Percentiles rank a stretch among this genome's conserved stretches.
Evolutionary conservation across 164 flowering plant species (phyloP).

Genomic region (Annona squamosa): DNA sequence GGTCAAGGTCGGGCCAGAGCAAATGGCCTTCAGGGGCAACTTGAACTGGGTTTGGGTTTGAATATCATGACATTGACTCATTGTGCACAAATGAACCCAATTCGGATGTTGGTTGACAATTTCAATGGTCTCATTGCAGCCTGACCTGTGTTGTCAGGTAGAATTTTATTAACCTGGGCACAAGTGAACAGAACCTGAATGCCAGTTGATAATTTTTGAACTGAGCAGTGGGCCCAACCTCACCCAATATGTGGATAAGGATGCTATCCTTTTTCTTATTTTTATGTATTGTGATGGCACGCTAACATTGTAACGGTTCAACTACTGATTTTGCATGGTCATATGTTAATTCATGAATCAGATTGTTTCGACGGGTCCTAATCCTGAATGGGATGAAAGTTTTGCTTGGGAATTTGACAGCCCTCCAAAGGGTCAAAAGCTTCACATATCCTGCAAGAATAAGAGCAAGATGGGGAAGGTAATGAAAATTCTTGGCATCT

Average conservation of each 20-base stretch:
- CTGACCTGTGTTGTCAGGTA: too few species aligned
- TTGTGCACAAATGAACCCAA: too few species aligned
- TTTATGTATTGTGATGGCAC: background rate
- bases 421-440: constrained; percentile 98
- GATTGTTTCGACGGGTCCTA: constrained; percentile 90
- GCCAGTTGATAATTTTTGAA: too few species aligned
- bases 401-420: constrained; percentile 96
- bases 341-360: constrained; percentile 15
- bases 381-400: constrained; percentile 94
- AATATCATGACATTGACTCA: too few species aligned
- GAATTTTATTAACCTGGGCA: too few species aligned
- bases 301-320: background rate
- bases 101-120: too few species aligned
- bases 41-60: too few species aligned
- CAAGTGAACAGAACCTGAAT: too few species aligned
- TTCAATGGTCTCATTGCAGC: too few species aligned
- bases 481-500: constrained; percentile 2
- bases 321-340: background rate
- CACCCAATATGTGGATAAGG: background rate
- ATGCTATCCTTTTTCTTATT: background rate
- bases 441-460: constrained; percentile 96
- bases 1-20: too few species aligned
- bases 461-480: constrained; percentile 99
- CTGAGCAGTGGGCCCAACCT: background rate
- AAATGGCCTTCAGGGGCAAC: too few species aligned